These are phyloP conservation scores for Penicillium brevicompactum DNA, from an alignment of 2,329 filamentous ascomycete genomes.

Conservation along the genomic window DNA sequence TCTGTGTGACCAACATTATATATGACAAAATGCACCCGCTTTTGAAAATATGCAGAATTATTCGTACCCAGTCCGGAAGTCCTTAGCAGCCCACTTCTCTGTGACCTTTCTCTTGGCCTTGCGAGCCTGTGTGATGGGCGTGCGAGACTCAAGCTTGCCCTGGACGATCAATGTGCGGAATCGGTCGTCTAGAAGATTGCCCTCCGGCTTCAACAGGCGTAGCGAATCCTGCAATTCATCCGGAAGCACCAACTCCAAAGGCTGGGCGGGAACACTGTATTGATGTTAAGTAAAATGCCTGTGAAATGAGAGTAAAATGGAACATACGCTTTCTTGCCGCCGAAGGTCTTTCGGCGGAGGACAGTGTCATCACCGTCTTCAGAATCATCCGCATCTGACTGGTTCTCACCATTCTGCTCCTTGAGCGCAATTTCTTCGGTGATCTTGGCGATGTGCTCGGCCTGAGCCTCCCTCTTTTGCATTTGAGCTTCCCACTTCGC, in stretches of 20 bases:
- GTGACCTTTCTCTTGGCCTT: constrained; percentile 78
- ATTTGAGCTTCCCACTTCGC: constrained; percentile 74
- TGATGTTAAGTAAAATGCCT: constrained; percentile 20
- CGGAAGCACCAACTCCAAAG: constrained; percentile 77
- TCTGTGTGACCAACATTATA: constrained; percentile 18
- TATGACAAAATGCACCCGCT: constrained; percentile 24
- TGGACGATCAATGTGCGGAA: constrained; percentile 86
- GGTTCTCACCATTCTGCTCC: constrained; percentile 50
- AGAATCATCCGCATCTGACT: constrained; percentile 40
- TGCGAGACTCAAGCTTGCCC: constrained; percentile 84
- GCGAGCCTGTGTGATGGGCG: constrained; percentile 77
- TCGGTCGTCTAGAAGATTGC: constrained; percentile 89
- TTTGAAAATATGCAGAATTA: constrained; percentile 25
- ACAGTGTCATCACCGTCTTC: constrained; percentile 63
- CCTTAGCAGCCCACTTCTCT: constrained; percentile 98
- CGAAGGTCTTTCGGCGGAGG: constrained; percentile 72
- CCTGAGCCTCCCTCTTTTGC: constrained; percentile 72
- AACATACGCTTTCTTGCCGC: constrained; percentile 58
- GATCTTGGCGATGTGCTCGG: constrained; percentile 71
- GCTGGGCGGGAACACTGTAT: constrained; percentile 64
- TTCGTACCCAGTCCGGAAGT: constrained; percentile 63
- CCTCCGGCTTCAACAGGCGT: constrained; percentile 84
- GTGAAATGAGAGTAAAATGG: background rate
- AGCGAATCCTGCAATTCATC: constrained; percentile 83
- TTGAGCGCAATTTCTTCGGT: constrained; percentile 52